phyloP scores from a whole-genome alignment of 1,284 basidiomycete species.

The Schizophyllum commune region DNA sequence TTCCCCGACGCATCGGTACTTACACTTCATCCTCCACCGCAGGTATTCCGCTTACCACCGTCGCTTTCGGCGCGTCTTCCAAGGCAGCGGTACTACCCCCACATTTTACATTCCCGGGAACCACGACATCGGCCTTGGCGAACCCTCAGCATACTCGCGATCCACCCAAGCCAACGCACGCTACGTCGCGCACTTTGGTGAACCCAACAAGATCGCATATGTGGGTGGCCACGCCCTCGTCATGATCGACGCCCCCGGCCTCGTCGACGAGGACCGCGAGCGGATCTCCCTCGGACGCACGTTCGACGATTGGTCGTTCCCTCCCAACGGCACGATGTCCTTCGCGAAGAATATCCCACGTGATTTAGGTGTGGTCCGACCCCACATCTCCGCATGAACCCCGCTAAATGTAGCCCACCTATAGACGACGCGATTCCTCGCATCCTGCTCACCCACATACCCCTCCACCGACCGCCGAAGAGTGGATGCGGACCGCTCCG shows the following conservation, averaged over 20 bases:
- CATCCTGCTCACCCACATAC: slow-evolving; percentile 77
- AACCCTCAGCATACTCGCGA: background rate
- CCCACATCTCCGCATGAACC: background rate
- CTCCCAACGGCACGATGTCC: slow-evolving; percentile 55
- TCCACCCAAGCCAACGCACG: slow-evolving; percentile 54
- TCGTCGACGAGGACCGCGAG: slow-evolving; percentile 76
- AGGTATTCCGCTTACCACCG: slow-evolving; percentile 64
- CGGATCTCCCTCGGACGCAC: slow-evolving; percentile 38
- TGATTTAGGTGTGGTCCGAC: background rate
- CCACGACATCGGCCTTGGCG: slow-evolving; percentile 70
- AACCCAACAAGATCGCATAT: slow-evolving; percentile 41
- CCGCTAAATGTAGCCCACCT: background rate
- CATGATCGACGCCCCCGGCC: slow-evolving; percentile 66
- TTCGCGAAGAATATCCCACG: slow-evolving; percentile 51
- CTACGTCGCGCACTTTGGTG: slow-evolving; percentile 63
- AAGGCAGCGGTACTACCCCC: slow-evolving; percentile 29
- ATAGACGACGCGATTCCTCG: background rate
- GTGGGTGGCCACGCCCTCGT: slow-evolving; percentile 69
- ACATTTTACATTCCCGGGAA: slow-evolving; percentile 81
- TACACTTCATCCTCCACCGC: slow-evolving; percentile 2
- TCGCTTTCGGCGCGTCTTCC: slow-evolving; percentile 68
- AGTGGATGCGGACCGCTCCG: slow-evolving; percentile 70
- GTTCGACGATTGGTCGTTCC: slow-evolving; percentile 51
- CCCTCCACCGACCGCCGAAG: slow-evolving; percentile 64
- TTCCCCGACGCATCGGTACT: slow-evolving; percentile 1